phyloP scores from a whole-genome alignment of 1,284 basidiomycete genomes.

The Exobasidium rhododendri region DNA sequence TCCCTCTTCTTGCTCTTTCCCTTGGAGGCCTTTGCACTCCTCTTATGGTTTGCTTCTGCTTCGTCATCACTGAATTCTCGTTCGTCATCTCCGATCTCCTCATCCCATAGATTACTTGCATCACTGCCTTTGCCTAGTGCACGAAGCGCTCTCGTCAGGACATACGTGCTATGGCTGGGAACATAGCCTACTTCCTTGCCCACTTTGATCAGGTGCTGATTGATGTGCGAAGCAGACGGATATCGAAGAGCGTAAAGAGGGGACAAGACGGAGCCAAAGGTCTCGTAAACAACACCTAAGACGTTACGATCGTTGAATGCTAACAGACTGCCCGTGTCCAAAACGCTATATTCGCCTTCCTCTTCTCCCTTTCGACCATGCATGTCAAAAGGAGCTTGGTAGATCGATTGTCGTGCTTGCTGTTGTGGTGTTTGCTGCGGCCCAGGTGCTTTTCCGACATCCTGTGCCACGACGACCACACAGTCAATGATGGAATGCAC shows the following conservation, averaged over 20 bases:
- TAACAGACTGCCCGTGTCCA: slow-evolving; percentile 81
- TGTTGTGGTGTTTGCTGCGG: background rate
- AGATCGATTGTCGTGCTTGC: slow-evolving; percentile 1
- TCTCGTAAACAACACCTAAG: slow-evolving; percentile 81
- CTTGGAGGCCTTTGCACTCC: slow-evolving; percentile 6
- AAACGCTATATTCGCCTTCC: slow-evolving; percentile 61
- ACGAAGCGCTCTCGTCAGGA: slow-evolving; percentile 67
- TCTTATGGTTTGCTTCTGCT: slow-evolving; percentile 63
- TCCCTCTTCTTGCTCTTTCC: slow-evolving; percentile 9
- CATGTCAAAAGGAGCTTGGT: slow-evolving; percentile 25
- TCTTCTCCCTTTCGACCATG: slow-evolving; percentile 30
- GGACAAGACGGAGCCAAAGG: slow-evolving; percentile 79
- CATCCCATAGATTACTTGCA: slow-evolving; percentile 85
- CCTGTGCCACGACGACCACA: slow-evolving; percentile 48
- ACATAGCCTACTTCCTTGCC: slow-evolving; percentile 67
- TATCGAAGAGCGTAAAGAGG: slow-evolving; percentile 75
- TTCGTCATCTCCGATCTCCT: slow-evolving; percentile 79
- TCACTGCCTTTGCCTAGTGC: slow-evolving; percentile 71
- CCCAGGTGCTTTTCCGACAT: slow-evolving; percentile 22
- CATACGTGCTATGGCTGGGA: slow-evolving; percentile 71
- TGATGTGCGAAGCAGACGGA: slow-evolving; percentile 52
- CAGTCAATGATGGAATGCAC: slow-evolving; percentile 49
- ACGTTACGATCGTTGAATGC: slow-evolving; percentile 79
- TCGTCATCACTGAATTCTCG: slow-evolving; percentile 88
- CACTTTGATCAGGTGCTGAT: slow-evolving; percentile 20